Percentiles rank a stretch among this genome's conserved stretches.
phyloP scores from a whole-genome alignment of 495 filamentous ascomycete species.

The Penicillium mononematosum region DNA sequence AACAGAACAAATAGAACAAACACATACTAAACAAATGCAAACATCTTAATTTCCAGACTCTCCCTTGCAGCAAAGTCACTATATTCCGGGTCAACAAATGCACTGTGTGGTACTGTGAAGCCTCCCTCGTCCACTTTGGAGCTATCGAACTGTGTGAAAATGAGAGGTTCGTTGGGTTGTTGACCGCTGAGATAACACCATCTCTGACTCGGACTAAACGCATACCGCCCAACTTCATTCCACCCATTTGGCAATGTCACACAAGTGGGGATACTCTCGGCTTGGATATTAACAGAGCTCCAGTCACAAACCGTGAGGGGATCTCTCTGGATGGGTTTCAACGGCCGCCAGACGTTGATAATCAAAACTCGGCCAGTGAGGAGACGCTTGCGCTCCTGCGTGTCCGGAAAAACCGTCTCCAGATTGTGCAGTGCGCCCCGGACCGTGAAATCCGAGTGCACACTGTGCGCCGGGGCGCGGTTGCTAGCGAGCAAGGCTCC shows the following conservation, averaged over 20 bases:
- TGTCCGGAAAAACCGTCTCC: slow-evolving; percentile 8
- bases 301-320: slow-evolving; percentile 49
- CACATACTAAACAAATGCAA: slow-evolving; percentile 18
- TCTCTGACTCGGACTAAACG: slow-evolving; percentile 18
- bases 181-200: slow-evolving; percentile 34
- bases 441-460: slow-evolving; percentile 24
- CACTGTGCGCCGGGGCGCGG: slow-evolving; percentile 21
- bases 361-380: slow-evolving; percentile 55
- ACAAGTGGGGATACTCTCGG: slow-evolving; percentile 16
- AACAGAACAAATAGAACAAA: slow-evolving; percentile 2
- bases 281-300: slow-evolving; percentile 19
- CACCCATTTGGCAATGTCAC: slow-evolving; percentile 15
- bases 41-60: slow-evolving; percentile 53
- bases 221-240: slow-evolving; percentile 21
- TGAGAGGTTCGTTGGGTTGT: slow-evolving; percentile 24
- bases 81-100: slow-evolving; percentile 48
- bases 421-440: slow-evolving; percentile 16
- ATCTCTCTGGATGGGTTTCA: slow-evolving; percentile 53
- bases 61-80: slow-evolving; percentile 44
- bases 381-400: slow-evolving; percentile 51
- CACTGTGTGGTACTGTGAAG: slow-evolving; percentile 47
- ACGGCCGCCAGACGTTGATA: slow-evolving; percentile 67
- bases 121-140: slow-evolving; percentile 15
- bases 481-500: slow-evolving; percentile 15
- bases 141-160: slow-evolving; percentile 39